Conservation (phyloP, 2,329 filamentous ascomycete species). For the Penicillium sp. region DNA sequence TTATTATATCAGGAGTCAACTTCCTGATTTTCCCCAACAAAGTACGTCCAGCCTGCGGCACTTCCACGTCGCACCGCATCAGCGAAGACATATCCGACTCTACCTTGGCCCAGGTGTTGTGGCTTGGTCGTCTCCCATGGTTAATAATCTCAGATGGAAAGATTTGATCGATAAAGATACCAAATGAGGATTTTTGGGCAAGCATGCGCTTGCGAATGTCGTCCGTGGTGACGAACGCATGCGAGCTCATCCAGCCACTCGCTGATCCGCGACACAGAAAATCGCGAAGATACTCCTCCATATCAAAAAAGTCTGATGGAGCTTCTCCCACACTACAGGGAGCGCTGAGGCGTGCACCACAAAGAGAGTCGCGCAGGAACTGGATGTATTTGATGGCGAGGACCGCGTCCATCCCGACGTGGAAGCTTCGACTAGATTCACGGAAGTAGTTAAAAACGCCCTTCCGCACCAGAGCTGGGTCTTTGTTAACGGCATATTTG, state of each 20-base stretch:
- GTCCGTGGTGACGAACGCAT: not conserved
- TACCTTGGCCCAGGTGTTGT: not conserved
- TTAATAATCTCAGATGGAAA: not conserved
- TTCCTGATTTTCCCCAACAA: not conserved
- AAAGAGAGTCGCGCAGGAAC: constrained; percentile 30
- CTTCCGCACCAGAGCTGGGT: constrained; percentile 18
- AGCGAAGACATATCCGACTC: not conserved
- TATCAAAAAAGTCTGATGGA: constrained; percentile 8
- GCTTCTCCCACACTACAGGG: constrained; percentile 11
- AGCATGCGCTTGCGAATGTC: not conserved
- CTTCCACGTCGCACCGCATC: not conserved
- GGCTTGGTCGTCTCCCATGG: not conserved
- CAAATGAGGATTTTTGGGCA: not conserved
- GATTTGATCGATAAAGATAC: not conserved
- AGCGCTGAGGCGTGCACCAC: constrained; percentile 21
- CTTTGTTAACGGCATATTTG: constrained; percentile 21
- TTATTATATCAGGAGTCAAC: not conserved
- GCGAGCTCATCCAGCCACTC: not conserved
- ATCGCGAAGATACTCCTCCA: constrained; percentile 28
- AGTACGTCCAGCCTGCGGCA: not conserved
- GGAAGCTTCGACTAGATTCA: constrained; percentile 17
- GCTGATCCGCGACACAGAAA: not conserved
- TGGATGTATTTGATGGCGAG: constrained; percentile 34
- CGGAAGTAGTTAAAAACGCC: constrained; percentile 31
- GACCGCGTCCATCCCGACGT: constrained; percentile 36